Conservation (phyloP, 2,329 filamentous ascomycete species). For the Alternaria brassicicola region DNA sequence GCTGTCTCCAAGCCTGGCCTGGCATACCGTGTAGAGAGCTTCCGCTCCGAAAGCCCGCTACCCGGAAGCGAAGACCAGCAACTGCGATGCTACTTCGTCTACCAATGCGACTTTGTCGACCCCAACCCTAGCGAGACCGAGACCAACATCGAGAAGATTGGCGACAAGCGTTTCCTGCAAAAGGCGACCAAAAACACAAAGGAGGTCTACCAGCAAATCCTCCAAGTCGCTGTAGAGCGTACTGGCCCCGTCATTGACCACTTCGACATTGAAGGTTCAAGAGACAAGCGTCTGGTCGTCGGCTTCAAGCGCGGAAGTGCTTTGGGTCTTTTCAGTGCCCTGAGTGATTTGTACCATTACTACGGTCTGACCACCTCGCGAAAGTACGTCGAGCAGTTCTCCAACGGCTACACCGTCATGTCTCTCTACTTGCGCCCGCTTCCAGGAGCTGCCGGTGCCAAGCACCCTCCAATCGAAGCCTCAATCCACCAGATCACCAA, state of each 20-base stretch:
- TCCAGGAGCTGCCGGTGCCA: conserved; percentile 52
- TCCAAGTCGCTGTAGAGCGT: conserved; percentile 80
- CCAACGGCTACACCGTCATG: conserved; percentile 96
- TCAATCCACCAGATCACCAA: conserved; percentile 99
- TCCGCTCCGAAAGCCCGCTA: conserved; percentile 85
- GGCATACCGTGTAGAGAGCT: conserved; percentile 94
- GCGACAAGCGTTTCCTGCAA: conserved; percentile 90
- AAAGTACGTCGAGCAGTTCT: conserved; percentile 98
- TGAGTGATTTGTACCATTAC: conserved; percentile 98
- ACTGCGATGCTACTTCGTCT: conserved; percentile 97
- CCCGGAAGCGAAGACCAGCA: conserved; percentile 78
- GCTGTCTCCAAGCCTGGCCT: conserved; percentile 74
- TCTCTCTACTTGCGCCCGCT: conserved; percentile 87
- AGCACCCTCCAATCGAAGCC: conserved; percentile 82
- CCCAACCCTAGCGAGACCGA: conserved; percentile 75
- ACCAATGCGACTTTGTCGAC: conserved; percentile 90
- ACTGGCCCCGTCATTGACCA: conserved; percentile 97
- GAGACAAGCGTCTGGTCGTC: conserved; percentile 92
- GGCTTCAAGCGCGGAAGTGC: conserved; percentile 94
- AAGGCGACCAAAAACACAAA: conserved; percentile 97
- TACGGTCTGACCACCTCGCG: conserved; percentile 94
- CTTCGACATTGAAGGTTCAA: conserved; percentile 89
- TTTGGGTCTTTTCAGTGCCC: conserved; percentile 88
- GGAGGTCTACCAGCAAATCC: conserved; percentile 92
- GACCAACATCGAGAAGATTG: conserved; percentile 88